Evolutionary conservation across 2,329 filamentous ascomycete species (phyloP), one percentile per base, ranked within the genome.

Genomic region (Colletotrichum somersetense): DNA sequence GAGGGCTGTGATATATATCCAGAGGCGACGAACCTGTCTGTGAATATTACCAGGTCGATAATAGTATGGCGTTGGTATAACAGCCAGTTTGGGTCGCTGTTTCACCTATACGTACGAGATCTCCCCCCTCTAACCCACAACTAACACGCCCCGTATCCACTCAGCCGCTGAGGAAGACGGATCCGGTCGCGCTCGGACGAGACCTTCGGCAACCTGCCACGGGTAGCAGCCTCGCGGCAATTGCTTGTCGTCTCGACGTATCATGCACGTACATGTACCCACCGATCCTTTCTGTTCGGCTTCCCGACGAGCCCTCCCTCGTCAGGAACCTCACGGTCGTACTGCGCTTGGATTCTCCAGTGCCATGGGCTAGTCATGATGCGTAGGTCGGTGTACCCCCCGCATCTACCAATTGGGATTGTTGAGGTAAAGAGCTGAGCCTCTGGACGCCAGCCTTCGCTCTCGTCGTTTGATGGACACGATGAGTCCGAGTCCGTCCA

Each of bases 91-190:
- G 67, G 42, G 53, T 18, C 18, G 18, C 30, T 30, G 63, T 66
- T 59, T 66, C 53, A 59, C 33, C 33, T 59, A 44, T 66, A 59
- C 62, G 44, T 66, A 66, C 67, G 4, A n/a, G 40, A 26, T 38
- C 23, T 42, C 7, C 30, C 18, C 42, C 38, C n/a, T 35, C 33
- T 30, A 12, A 30, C n/a, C n/a, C 38, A 11, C 30, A 59, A 20
- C 52, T 69, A 35, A 46, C 35, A 30, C 30, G 30, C 61, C 52
- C 52, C 61, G 23, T 33, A 40, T 26, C n/a, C 20, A 57, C 18
- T 8, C 48, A 14, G 46, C n/a, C 18, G 48, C 23, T 7, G 35
- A 63, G 26, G 26, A 23, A 7, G 12, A 40, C 16, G 48, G 53
- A 44, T 26, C 16, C 53, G 12, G 23, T 48, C 3, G 30, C 30